Conservation (phyloP, 1,284 basidiomycete species). For the Athelia psychrophila region DNA sequence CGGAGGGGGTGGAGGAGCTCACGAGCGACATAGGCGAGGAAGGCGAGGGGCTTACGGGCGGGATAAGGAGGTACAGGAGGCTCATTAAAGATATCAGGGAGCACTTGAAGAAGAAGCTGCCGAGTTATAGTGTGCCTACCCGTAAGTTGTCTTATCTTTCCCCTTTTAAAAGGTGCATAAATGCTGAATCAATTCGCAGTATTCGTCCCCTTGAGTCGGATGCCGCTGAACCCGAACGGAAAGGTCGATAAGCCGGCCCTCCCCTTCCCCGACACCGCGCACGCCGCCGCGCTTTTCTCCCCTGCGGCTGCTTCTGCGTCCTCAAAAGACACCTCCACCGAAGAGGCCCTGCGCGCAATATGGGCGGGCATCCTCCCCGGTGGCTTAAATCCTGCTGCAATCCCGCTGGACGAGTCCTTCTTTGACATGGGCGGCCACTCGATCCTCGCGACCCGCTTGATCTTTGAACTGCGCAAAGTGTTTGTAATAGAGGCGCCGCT, state of each 20-base stretch:
- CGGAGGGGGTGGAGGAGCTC: conserved; percentile 70
- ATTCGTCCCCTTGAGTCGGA: conserved; percentile 91
- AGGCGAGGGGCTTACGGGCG: conserved; percentile 59
- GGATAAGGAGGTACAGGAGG: conserved; percentile 79
- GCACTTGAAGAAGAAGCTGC: conserved; percentile 96
- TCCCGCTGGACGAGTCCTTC: conserved; percentile 93
- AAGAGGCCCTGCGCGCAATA: conserved; percentile 77
- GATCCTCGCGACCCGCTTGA: conserved; percentile 94
- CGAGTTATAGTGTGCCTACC: conserved; percentile 89
- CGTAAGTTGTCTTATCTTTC: conserved; percentile 40
- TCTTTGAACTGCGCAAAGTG: conserved; percentile 94
- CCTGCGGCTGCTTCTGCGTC: conserved; percentile 19
- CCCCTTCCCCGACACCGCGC: conserved; percentile 97
- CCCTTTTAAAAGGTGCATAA: conserved; percentile 10
- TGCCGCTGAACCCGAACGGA: conserved; percentile 99
- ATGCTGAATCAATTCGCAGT: conserved; percentile 50
- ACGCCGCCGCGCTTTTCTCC: conserved; percentile 40
- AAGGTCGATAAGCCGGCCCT: conserved; percentile 99
- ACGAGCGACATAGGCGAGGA: conserved; percentile 72
- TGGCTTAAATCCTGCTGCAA: conserved; percentile 55
- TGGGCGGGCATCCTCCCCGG: conserved; percentile 87
- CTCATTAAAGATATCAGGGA: conserved; percentile 95
- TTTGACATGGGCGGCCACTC: conserved; percentile 99
- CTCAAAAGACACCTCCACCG: conserved; percentile 60
- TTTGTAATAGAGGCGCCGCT: conserved; percentile 93